Conservation (phyloP, 306 rosid species). For the Oxytropis ochrocephala region DNA sequence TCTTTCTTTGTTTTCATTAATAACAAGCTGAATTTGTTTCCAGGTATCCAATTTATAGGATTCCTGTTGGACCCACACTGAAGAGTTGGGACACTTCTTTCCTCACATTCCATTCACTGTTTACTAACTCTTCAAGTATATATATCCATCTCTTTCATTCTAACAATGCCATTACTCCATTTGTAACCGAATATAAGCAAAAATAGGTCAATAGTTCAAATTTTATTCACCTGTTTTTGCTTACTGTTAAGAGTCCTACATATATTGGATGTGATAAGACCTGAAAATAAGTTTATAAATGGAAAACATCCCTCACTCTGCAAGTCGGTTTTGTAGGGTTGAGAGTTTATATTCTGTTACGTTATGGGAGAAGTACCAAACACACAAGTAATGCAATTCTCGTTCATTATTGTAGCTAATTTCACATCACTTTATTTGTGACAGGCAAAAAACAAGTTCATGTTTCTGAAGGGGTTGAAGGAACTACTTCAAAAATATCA, state of each 20-base stretch:
- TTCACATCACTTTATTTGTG: background rate
- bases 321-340: too few relatives aligned
- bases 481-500: constrained; percentile 20
- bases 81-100: constrained; percentile 47
- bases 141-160: constrained; percentile 6
- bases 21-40: constrained; percentile 17
- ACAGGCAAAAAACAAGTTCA: constrained; percentile 27
- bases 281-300: too few relatives aligned
- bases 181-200: too few relatives aligned
- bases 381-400: too few relatives aligned
- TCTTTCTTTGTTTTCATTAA: background rate
- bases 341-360: too few relatives aligned
- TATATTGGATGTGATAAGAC: too few relatives aligned
- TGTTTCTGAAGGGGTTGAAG: constrained; percentile 16
- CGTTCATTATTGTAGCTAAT: background rate
- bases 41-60: constrained; percentile 70
- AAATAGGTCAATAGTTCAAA: too few relatives aligned
- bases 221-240: too few relatives aligned
- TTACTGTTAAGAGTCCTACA: too few relatives aligned
- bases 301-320: too few relatives aligned
- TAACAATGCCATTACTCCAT: background rate
- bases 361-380: too few relatives aligned
- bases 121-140: constrained; percentile 33
- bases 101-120: constrained; percentile 49
- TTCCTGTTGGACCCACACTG: constrained; percentile 46